Evolutionary conservation across 805 yeast species (phyloP), one percentile per base, ranked within the genome.

Genomic region (Kregervanrija delftensis): DNA sequence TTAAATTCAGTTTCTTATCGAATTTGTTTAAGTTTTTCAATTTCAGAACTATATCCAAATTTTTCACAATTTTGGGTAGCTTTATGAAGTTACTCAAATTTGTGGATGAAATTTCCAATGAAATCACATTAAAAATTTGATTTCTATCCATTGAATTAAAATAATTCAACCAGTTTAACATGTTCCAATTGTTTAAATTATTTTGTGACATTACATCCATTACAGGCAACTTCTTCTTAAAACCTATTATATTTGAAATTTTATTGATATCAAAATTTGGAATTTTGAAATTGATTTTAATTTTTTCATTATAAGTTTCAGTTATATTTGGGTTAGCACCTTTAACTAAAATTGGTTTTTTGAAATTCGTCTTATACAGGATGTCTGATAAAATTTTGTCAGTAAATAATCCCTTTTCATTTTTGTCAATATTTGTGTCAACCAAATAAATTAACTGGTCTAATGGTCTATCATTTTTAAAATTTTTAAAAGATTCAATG

Each of bases 151-250:
- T 58, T 1, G 68, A 58, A 22, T 69, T 61, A 61, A 79, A 86
- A 60, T 88, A 89, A 33, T 83, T 81, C 44, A 79, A 66, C 96
- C 96, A 89, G 48, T 68, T 71, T 1, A 73, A 73, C 67, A 88
- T 61, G 14, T 74, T 71, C 96, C 96, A 88, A 11, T 74, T 72
- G 0, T 81, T 78, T 11, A 43, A 22, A 34, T 78, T 74, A 44
- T 83, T 82, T 55, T 89, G 96, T 0, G 95, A 81, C 16, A 84
- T 69, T 3, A 87, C 95, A 59, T 89, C 96, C 91, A 89, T 86
- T 1, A 89, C 96, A 44, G 86, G 95, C 1, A 89, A 74, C 1
- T 73, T 73, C 4, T 66, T 64, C 34, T 80, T 83, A 4, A 64
- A 74, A 0, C 96, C 96, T 28, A 87, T 72, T 11, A 69, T 57